Percentiles rank a stretch among this genome's conserved stretches.
phyloP scores from a whole-genome alignment of 2,329 filamentous ascomycete species.

The Alternaria consortialis region DNA sequence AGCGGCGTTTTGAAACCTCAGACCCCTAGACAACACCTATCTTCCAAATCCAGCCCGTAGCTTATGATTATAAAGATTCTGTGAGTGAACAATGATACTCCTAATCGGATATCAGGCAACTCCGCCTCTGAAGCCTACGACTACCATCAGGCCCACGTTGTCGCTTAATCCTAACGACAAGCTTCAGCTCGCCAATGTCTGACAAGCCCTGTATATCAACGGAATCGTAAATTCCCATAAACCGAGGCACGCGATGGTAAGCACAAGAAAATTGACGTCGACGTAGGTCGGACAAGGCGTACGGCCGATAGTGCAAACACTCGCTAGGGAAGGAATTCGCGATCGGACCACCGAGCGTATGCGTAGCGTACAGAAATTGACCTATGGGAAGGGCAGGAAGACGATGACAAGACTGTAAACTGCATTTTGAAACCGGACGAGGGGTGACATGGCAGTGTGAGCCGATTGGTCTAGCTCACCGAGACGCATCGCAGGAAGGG shows the following conservation, averaged over 20 bases:
- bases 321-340: constrained; percentile 24
- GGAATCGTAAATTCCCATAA: constrained; percentile 4
- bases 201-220: constrained; percentile 17
- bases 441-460: constrained; percentile 19
- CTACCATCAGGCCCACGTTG: constrained; percentile 33
- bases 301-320: constrained; percentile 4
- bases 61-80: constrained; percentile 17
- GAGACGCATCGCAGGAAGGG: constrained; percentile 18
- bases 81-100: constrained; percentile 5
- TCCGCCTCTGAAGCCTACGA: constrained; percentile 39
- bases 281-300: constrained; percentile 4
- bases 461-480: constrained; percentile 19
- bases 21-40: constrained; percentile 1
- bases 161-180: constrained; percentile 12
- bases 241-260: constrained; percentile 22
- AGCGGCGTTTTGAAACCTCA: constrained; percentile 7
- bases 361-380: neutral
- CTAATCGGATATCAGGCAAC: constrained; percentile 22
- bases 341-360: constrained; percentile 20
- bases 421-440: constrained; percentile 18
- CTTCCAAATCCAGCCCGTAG: neutral
- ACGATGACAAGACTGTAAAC: constrained; percentile 17
- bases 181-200: constrained; percentile 21
- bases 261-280: constrained; percentile 18
- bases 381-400: constrained; percentile 25